A percentile compares a stretch with the other conserved stretches of the same genome.
Evolutionary conservation across 495 filamentous ascomycete species (phyloP).

Genomic region (Daldinia caldariorum): DNA sequence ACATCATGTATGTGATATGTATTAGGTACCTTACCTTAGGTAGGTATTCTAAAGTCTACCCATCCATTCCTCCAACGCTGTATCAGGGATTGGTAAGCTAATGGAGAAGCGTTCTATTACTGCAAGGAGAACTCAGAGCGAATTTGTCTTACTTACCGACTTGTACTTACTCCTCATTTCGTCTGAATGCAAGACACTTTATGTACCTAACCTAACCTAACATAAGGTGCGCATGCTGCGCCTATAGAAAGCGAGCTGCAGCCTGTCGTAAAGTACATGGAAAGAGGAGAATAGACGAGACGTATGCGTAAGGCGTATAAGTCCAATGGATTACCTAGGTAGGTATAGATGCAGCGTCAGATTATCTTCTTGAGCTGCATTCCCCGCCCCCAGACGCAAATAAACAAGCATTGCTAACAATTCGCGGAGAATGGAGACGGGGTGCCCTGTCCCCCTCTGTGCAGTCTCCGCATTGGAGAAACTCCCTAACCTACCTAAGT

Average conservation of each 20-base stretch:
- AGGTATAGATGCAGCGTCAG: conserved; percentile 7
- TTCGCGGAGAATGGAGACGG: conserved; percentile 4
- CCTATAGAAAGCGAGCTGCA: conserved; percentile 14
- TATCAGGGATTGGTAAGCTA: conserved; percentile 17
- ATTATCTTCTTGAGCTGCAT: conserved; percentile 12
- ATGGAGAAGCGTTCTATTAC: conserved; percentile 11
- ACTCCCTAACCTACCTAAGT: too few relatives aligned
- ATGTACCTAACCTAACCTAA: too few relatives aligned
- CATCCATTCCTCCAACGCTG: conserved; percentile 1
- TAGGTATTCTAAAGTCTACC: not conserved
- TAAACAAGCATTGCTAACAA: conserved; percentile 35
- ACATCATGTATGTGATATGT: not conserved
- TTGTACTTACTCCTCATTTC: conserved; percentile 11
- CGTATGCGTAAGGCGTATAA: not conserved
- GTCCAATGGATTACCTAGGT: not conserved
- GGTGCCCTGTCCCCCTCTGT: conserved; percentile 33
- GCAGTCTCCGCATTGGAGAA: conserved; percentile 50
- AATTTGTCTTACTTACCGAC: conserved; percentile 7
- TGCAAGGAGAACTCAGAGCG: conserved; percentile 1
- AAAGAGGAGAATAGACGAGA: not conserved
- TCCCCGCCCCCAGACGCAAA: conserved; percentile 42
- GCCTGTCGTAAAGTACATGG: not conserved
- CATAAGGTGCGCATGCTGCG: conserved; percentile 1
- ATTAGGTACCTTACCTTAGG: not conserved
- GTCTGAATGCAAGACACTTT: conserved; percentile 3